phyloP scores from a whole-genome alignment of 2,329 filamentous ascomycete species.

The Dothiorella sarmentorum region DNA sequence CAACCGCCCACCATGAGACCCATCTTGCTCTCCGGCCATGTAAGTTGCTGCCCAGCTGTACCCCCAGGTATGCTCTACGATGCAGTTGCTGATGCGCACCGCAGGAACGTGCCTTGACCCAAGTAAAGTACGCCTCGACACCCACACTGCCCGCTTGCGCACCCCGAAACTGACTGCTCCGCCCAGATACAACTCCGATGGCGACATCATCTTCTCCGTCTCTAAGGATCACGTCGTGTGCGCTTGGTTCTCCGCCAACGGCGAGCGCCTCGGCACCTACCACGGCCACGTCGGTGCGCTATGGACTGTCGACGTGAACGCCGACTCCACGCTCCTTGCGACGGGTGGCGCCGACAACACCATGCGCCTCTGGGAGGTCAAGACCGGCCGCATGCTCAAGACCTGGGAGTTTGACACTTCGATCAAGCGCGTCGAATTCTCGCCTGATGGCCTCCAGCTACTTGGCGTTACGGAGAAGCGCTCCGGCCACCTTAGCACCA shows the following conservation, averaged over 20 bases:
- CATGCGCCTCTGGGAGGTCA: slow-evolving; percentile 93
- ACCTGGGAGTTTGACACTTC: slow-evolving; percentile 96
- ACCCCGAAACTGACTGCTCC: background rate
- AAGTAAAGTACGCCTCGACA: slow-evolving; percentile 70
- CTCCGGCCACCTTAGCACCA: slow-evolving; percentile 92
- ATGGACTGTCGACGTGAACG: slow-evolving; percentile 97
- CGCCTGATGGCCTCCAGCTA: slow-evolving; percentile 84
- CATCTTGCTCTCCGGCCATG: slow-evolving; percentile 91
- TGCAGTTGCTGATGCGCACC: slow-evolving; percentile 27
- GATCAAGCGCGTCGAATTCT: slow-evolving; percentile 97
- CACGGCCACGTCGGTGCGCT: slow-evolving; percentile 95
- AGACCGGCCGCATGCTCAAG: slow-evolving; percentile 89
- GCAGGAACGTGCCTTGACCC: slow-evolving; percentile 86
- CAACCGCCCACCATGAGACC: slow-evolving; percentile 69
- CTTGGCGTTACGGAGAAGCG: slow-evolving; percentile 97
- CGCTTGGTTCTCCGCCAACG: slow-evolving; percentile 96
- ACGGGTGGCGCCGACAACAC: slow-evolving; percentile 98
- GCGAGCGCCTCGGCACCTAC: slow-evolving; percentile 95
- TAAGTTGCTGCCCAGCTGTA: slow-evolving; percentile 35
- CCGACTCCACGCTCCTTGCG: slow-evolving; percentile 85
- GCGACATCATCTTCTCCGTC: slow-evolving; percentile 93
- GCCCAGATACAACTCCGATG: slow-evolving; percentile 60
- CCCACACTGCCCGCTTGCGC: background rate
- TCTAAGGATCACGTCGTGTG: slow-evolving; percentile 96
- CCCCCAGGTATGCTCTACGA: background rate